Conservation (phyloP, 352 stramenopile genomes). For the Phytopythium helicoides region DNA sequence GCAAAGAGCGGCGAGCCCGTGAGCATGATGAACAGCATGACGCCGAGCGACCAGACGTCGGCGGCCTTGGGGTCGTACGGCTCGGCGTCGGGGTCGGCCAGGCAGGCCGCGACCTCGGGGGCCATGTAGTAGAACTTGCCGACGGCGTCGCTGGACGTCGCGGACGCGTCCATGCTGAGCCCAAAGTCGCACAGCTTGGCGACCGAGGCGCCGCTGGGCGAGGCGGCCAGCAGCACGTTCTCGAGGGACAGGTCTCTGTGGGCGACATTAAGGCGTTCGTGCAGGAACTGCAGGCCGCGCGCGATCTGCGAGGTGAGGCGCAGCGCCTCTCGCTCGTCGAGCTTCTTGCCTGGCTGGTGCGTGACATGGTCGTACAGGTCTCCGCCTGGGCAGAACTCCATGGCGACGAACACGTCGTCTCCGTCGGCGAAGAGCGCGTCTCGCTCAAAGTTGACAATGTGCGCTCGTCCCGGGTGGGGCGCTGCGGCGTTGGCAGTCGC, state of each 20-base stretch:
- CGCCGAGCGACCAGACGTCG: conserved; percentile 58
- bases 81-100: conserved; percentile 5
- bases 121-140: conserved; percentile 81
- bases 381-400: conserved; percentile 63
- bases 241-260: conserved; percentile 62
- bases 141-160: conserved; percentile 35
- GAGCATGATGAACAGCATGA: conserved; percentile 58
- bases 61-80: conserved; percentile 35
- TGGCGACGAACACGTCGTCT: conserved; percentile 47
- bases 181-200: conserved; percentile 68
- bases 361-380: conserved; percentile 58
- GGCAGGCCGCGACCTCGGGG: conserved; percentile 40
- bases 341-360: conserved; percentile 17
- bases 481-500: conserved; percentile 11
- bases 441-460: conserved; percentile 39
- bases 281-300: conserved; percentile 42
- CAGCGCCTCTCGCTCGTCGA: conserved; percentile 39
- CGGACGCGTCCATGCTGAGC: conserved; percentile 38
- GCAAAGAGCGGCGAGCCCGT: conserved; percentile 48
- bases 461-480: conserved; percentile 25
- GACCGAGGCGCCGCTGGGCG: conserved; percentile 12
- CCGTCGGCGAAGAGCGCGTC: conserved; percentile 37
- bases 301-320: conserved; percentile 35
- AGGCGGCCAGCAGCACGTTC: conserved; percentile 39
- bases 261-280: conserved; percentile 34